These are phyloP conservation scores for Aulographum hederae DNA, from an alignment of 2,329 filamentous ascomycete genomes.

Conservation along the genomic window DNA sequence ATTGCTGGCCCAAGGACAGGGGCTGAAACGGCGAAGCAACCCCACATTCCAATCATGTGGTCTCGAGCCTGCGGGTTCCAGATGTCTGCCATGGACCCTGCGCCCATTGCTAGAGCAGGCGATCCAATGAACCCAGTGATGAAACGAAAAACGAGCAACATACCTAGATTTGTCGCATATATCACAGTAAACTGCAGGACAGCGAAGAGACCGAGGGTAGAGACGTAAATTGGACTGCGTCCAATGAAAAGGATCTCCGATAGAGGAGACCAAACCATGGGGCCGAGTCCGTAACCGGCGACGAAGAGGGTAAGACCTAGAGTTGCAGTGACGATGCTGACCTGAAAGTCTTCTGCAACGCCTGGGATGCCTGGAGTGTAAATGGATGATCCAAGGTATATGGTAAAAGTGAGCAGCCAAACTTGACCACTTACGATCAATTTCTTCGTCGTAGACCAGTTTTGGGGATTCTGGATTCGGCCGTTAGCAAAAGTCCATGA, in stretches of 20 bases:
- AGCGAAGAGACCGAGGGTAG: conserved; percentile 26
- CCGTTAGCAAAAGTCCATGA: background rate
- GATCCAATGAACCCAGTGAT: conserved; percentile 30
- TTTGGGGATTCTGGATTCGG: conserved; percentile 11
- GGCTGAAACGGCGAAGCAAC: conserved; percentile 19
- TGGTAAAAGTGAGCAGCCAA: background rate
- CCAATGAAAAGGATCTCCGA: conserved; percentile 30
- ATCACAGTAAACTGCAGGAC: conserved; percentile 22
- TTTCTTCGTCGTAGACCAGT: conserved; percentile 13
- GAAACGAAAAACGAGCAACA: conserved; percentile 32
- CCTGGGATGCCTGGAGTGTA: background rate
- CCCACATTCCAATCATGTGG: background rate
- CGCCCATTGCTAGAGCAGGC: conserved; percentile 26
- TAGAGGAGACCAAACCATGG: conserved; percentile 22
- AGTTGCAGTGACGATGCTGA: conserved; percentile 20
- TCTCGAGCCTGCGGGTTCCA: conserved; percentile 17
- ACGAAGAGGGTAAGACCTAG: conserved; percentile 23
- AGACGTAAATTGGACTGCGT: conserved; percentile 25
- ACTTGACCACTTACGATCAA: conserved; percentile 18
- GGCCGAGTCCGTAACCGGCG: conserved; percentile 14
- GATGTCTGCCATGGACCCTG: conserved; percentile 27
- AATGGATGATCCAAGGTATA: background rate
- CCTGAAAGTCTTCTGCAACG: conserved; percentile 19
- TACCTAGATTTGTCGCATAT: conserved; percentile 27
- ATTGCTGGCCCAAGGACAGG: conserved; percentile 24